Percentiles rank a stretch among this genome's conserved stretches.
These are phyloP conservation scores for Platanthera guangdongensis DNA, from an alignment of 106 monocot species.

Conservation along the genomic window DNA sequence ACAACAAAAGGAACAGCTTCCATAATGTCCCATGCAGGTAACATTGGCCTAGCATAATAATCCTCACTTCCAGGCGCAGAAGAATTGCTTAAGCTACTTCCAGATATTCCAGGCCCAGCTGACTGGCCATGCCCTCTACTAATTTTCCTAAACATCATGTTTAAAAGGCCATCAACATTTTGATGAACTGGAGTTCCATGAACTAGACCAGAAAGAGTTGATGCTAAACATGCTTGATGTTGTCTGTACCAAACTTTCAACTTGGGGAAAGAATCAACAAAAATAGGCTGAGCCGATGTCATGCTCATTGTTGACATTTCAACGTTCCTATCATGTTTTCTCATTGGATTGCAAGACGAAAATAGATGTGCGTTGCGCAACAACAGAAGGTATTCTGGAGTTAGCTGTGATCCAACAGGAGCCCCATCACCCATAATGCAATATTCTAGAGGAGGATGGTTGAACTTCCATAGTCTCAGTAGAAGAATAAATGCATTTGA, in stretches of 20 bases:
- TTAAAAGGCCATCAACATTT: slow-evolving; percentile 79
- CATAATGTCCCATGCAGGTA: slow-evolving; percentile 98
- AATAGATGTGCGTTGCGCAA: slow-evolving; percentile 55
- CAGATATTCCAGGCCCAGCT: slow-evolving; percentile 44
- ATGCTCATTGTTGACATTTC: slow-evolving; percentile 7
- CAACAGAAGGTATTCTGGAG: slow-evolving; percentile 81
- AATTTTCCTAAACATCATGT: slow-evolving; percentile 89
- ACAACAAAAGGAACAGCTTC: slow-evolving; percentile 97
- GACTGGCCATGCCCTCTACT: slow-evolving; percentile 55
- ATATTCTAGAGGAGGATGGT: slow-evolving; percentile 90
- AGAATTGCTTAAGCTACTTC: slow-evolving; percentile 73
- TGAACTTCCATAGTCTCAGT: slow-evolving; percentile 89
- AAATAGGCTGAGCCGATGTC: slow-evolving; percentile 41
- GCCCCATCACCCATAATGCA: slow-evolving; percentile 85
- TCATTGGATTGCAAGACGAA: slow-evolving; percentile 15
- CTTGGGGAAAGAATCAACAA: slow-evolving; percentile 92
- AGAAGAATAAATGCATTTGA: slow-evolving; percentile 97
- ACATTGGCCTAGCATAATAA: slow-evolving; percentile 41
- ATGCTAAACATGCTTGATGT: slow-evolving; percentile 97
- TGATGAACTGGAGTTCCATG: slow-evolving; percentile 86
- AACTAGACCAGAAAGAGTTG: slow-evolving; percentile 83
- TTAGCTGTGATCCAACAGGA: slow-evolving; percentile 89
- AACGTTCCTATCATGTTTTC: slow-evolving; percentile 13
- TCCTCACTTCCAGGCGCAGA: slow-evolving; percentile 65
- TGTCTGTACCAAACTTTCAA: slow-evolving; percentile 91